Evolutionary conservation across 2,329 filamentous ascomycete genomes (phyloP), one percentile per base, ranked within the genome.

Genomic region (Beauveria scarabaeidicola): DNA sequence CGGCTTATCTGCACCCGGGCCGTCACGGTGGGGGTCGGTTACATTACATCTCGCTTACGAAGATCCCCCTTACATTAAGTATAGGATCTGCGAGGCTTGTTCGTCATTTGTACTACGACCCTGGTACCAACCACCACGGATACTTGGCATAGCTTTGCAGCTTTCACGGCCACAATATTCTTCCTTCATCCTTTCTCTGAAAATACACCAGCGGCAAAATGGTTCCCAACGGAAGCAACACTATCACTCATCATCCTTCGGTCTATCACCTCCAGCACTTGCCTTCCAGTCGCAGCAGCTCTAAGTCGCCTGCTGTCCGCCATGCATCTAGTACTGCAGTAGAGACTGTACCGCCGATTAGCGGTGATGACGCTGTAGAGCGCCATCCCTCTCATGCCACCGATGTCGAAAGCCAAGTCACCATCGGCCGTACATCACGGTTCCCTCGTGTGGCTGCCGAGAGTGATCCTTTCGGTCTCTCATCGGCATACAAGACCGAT

Each of bases 401-500:
- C 21, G 80, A 83, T 55, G 73, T 82, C 48, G 81, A 84, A 69
- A 76, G 74, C 64, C 79, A 81, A 65, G 65, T 71, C 40, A 73
- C 73, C 1, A 64, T 68, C 15, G 68, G 69, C 32, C 65, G 65
- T 41, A 67, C 64, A n/a, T 68, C 78, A 47, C 76, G 77, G 43
- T 73, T 82, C 8, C 85, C 87, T 0, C 78, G 78, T 9, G 83
- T 86, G 67, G 83, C 79, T 21, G 72, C 74, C 27, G 84, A 86
- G 64, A 88, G 84, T 67, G 93, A 97, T 67, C 93, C 93, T 0
- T 94, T 91, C 73, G 84, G 86, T 58, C 85, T 97, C 4, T 85
- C 89, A 1, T 82, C 83, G 2, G 85, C 84, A 58, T 83, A 94
- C 71, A 97, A 96, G 76, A 85, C 88, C 21, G 78, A 85, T 32